phyloP scores from a whole-genome alignment of 768 basidiomycete species.

The Russula compacta region DNA sequence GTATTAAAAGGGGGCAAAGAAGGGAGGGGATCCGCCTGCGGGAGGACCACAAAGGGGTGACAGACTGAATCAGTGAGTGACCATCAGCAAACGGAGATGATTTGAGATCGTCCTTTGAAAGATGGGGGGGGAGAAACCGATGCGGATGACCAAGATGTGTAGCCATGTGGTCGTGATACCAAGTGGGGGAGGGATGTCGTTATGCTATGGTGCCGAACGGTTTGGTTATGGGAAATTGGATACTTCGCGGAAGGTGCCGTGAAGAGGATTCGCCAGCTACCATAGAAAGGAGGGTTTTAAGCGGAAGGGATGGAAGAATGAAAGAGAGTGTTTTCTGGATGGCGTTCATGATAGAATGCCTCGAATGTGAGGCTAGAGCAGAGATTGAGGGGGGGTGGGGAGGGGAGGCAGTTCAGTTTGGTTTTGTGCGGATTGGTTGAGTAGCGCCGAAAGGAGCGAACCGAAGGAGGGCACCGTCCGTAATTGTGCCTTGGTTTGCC shows the following conservation, averaged over 20 bases:
- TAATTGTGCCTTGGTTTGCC: conserved; percentile 4
- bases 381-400: neutral
- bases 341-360: neutral
- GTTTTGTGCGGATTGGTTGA: neutral
- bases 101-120: conserved; percentile 1
- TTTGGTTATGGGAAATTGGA: conserved; percentile 6
- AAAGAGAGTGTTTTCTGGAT: neutral
- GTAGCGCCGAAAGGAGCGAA: conserved; percentile 12
- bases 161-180: conserved; percentile 18
- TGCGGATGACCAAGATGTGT: conserved; percentile 8
- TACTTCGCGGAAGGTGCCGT: conserved; percentile 14
- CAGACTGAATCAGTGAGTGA: neutral
- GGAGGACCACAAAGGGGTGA: neutral
- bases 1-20: neutral
- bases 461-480: neutral
- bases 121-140: conserved; percentile 6
- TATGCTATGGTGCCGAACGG: conserved; percentile 2
- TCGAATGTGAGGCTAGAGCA: neutral
- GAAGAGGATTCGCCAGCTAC: neutral
- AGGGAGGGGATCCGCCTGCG: neutral
- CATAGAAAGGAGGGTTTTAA: conserved; percentile 4
- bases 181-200: conserved; percentile 9
- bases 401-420: neutral
- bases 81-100: conserved; percentile 15
- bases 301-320: neutral